Conservation (phyloP, 2,329 filamentous ascomycete genomes). For the Bipolaris cookei region DNA sequence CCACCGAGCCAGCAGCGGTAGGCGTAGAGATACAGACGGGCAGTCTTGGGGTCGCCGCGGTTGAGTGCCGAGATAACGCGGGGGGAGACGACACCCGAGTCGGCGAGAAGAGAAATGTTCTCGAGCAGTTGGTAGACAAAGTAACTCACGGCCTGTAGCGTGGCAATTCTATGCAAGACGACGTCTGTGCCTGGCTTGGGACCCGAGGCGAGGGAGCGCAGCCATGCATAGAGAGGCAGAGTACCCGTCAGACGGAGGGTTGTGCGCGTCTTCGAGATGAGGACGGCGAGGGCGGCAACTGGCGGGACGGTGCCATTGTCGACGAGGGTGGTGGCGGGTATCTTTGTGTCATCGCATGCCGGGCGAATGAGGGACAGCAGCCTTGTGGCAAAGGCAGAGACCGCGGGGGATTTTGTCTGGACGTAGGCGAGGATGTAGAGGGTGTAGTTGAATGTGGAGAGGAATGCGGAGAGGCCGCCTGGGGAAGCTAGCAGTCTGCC, state of each 20-base stretch:
- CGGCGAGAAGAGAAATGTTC: constrained; percentile 53
- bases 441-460: constrained; percentile 56
- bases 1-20: constrained; percentile 55
- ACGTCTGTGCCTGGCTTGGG: constrained; percentile 52
- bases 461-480: constrained; percentile 53
- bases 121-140: constrained; percentile 54
- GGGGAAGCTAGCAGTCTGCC: constrained; percentile 52
- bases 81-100: constrained; percentile 49
- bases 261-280: constrained; percentile 52
- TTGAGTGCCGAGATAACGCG: constrained; percentile 47
- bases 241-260: constrained; percentile 54
- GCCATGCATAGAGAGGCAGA: constrained; percentile 55
- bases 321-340: constrained; percentile 34
- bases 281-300: constrained; percentile 45
- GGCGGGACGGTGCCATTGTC: constrained; percentile 40
- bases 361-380: constrained; percentile 46
- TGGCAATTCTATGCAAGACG: constrained; percentile 51
- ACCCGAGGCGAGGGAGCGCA: constrained; percentile 50
- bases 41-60: constrained; percentile 44
- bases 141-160: constrained; percentile 53
- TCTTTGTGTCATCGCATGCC: constrained; percentile 34
- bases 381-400: constrained; percentile 35
- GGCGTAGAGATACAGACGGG: constrained; percentile 49
- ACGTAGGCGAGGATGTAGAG: constrained; percentile 55
- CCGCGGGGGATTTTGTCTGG: constrained; percentile 47